Evolutionary conservation across 352 stramenopile genomes (phyloP), one percentile per base, ranked within the genome.

Genomic region (Pythium dissimile): DNA sequence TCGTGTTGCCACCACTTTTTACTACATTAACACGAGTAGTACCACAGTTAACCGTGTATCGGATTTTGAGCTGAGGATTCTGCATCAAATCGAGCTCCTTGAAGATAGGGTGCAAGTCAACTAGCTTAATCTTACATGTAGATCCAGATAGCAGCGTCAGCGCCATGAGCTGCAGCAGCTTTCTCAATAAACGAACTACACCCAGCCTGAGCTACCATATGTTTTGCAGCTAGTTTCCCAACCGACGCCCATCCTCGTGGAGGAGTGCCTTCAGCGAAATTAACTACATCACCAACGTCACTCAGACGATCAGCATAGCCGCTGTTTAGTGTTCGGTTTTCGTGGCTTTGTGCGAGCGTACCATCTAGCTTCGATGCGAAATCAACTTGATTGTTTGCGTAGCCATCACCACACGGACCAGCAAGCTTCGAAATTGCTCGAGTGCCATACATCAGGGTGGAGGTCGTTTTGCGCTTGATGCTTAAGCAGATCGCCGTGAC

Each of bases 21-120:
- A 67, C 37, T 43, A 58, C 51, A 20, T 67, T 67, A 46, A 67
- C 62, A 3, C 62, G 37, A 18, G 60, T 52, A 23, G 58, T 52
- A 20, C 58, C 28, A 63, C 63, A 52, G 20, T 54, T 28, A 16
- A 67, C n/a, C n/a, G n/a, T n/a, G n/a, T n/a, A 35, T 43, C 60
- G 60, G 53, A 63, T 67, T 38, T 67, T 67, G 2, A 67, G 28
- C n/a, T n/a, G n/a, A n/a, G n/a, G n/a, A n/a, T n/a, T n/a, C n/a
- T n/a, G n/a, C n/a, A n/a, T n/a, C n/a, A n/a, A n/a, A n/a, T n/a
- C n/a, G n/a, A n/a, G n/a, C n/a, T n/a, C n/a, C n/a, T n/a, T n/a
- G n/a, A n/a, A n/a, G n/a, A n/a, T n/a, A n/a, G n/a, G n/a, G n/a
- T n/a, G n/a, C n/a, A n/a, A n/a, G n/a, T n/a, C n/a, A n/a, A n/a